Evolutionary conservation across 2,329 filamentous ascomycete genomes (phyloP).

Genomic region (Beauveria pseudobassiana): DNA sequence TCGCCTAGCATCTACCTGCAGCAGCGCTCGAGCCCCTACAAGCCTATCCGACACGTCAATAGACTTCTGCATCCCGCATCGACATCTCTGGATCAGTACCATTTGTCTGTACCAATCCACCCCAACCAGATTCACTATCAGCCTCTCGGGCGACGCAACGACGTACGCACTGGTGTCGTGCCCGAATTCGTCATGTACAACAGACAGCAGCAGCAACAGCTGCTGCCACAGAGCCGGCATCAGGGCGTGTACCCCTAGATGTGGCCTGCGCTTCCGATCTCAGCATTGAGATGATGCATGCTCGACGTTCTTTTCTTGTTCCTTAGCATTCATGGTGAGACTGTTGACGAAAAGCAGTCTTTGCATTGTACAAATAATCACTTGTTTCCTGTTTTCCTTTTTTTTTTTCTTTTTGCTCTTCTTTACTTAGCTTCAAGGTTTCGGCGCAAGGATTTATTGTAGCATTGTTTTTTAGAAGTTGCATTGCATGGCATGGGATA

Average conservation of each 20-base stretch:
- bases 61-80: slow-evolving; percentile 84
- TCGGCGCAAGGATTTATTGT: not conserved
- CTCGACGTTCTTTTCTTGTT: not conserved
- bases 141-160: slow-evolving; percentile 61
- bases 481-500: slow-evolving; percentile 15
- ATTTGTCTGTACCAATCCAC: slow-evolving; percentile 48
- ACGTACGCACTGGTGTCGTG: slow-evolving; percentile 62
- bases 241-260: slow-evolving; percentile 5
- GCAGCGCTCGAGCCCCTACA: slow-evolving; percentile 86
- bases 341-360: not conserved
- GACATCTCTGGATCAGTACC: slow-evolving; percentile 67
- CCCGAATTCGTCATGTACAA: slow-evolving; percentile 48
- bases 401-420: not conserved
- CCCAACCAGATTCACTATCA: slow-evolving; percentile 79
- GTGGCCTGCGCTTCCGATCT: not conserved
- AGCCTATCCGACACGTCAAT: slow-evolving; percentile 80
- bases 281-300: not conserved
- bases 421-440: not conserved
- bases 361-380: slow-evolving; percentile 5
- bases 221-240: slow-evolving; percentile 13
- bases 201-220: slow-evolving; percentile 20
- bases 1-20: slow-evolving; percentile 85
- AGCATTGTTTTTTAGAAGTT: slow-evolving; percentile 8
- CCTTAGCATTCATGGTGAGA: not conserved
- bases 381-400: not conserved